These are phyloP conservation scores for Pseudognaphalium luteoalbum DNA, from an alignment of 129 eudicot genomes.

Conservation along the genomic window DNA sequence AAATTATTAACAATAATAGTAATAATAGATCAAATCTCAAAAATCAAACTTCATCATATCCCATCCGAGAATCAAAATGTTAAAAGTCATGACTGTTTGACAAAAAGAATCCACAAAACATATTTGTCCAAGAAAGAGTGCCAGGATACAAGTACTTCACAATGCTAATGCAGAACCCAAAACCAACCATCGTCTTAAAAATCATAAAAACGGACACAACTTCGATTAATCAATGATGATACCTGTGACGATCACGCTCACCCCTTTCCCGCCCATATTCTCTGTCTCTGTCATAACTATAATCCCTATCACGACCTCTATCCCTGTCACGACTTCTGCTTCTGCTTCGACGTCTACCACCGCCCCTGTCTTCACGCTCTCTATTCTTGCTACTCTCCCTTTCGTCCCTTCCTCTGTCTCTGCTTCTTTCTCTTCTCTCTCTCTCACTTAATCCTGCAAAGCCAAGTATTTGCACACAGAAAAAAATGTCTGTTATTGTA, in stretches of 20 bases:
- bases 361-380: conserved; percentile 35
- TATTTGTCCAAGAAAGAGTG: neutral
- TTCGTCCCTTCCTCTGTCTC: conserved; percentile 58
- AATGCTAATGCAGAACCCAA: conserved; percentile 20
- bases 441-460: conserved; percentile 36
- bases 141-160: conserved; percentile 30
- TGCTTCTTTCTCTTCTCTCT: conserved; percentile 69
- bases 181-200: conserved; percentile 18
- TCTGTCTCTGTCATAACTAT: conserved; percentile 53
- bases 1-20: too few relatives aligned
- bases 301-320: conserved; percentile 54
- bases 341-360: conserved; percentile 35
- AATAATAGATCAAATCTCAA: too few relatives aligned
- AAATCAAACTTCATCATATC: neutral
- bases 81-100: neutral
- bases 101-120: conserved; percentile 9
- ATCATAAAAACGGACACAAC: conserved; percentile 14
- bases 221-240: conserved; percentile 37
- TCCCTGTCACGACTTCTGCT: conserved; percentile 81
- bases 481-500: too few relatives aligned
- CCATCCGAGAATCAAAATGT: neutral
- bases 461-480: neutral
- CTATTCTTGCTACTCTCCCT: conserved; percentile 43
- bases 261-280: conserved; percentile 68
- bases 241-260: conserved; percentile 48